These are phyloP conservation scores for Benincasa hispida DNA, from an alignment of 306 rosid genomes.

Conservation along the genomic window DNA sequence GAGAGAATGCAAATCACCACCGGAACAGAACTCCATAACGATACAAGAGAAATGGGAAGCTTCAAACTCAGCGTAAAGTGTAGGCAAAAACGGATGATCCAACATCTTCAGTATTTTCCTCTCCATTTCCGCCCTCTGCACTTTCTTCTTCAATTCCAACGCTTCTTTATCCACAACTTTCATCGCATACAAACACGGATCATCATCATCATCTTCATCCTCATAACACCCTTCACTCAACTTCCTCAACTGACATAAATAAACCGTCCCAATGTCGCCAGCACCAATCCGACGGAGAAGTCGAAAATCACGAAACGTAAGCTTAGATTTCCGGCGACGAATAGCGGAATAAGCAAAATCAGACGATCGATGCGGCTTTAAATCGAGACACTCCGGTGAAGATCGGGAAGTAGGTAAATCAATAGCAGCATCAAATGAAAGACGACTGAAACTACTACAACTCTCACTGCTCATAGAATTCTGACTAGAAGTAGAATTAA, in stretches of 20 bases:
- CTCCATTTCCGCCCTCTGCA: conserved; percentile 85
- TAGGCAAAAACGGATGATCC: conserved; percentile 86
- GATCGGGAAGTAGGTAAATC: conserved; percentile 12
- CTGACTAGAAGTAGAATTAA: conserved; percentile 52
- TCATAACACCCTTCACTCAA: conserved; percentile 10
- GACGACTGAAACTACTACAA: conserved; percentile 88
- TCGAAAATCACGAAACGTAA: conserved; percentile 69
- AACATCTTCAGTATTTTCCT: conserved; percentile 83
- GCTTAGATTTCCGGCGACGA: conserved; percentile 38
- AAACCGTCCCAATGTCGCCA: conserved; percentile 93
- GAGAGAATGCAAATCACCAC: conserved; percentile 88
- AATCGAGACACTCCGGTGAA: conserved; percentile 34
- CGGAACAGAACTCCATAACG: conserved; percentile 94
- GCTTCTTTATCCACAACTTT: conserved; percentile 91
- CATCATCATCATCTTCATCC: not conserved
- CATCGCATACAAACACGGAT: conserved; percentile 57
- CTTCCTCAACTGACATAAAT: conserved; percentile 54
- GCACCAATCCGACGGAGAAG: conserved; percentile 72
- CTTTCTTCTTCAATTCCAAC: conserved; percentile 63
- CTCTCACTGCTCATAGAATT: conserved; percentile 83
- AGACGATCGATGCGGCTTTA: conserved; percentile 88
- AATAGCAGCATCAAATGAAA: conserved; percentile 57
- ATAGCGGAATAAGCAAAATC: conserved; percentile 86
- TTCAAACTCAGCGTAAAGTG: conserved; percentile 85
- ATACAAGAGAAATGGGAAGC: conserved; percentile 88